phyloP scores from a whole-genome alignment of 164 flowering plant species.

The Nymphaea colorata region DNA sequence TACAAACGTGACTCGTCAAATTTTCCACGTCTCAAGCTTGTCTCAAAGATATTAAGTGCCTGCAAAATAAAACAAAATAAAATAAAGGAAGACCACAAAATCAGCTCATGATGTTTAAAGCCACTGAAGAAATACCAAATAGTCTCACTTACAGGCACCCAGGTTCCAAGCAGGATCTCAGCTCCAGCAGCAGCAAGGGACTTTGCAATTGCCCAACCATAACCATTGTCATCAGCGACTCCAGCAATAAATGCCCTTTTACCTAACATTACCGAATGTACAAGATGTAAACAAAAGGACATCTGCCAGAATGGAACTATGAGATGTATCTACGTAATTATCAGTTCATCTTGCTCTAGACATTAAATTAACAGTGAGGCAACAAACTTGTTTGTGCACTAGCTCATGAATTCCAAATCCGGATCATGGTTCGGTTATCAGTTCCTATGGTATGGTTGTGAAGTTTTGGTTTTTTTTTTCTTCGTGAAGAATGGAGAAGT shows the following conservation, averaged over 20 bases:
- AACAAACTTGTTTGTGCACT: neutral
- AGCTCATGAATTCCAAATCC: neutral
- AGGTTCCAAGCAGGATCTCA: conserved; percentile 91
- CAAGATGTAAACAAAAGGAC: neutral
- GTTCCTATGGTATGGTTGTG: neutral
- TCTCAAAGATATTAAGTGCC: conserved; percentile 92
- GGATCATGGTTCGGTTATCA: neutral
- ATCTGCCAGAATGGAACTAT: neutral
- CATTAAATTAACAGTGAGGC: neutral
- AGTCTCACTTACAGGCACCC: conserved; percentile 84
- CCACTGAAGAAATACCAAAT: neutral
- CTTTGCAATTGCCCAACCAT: conserved; percentile 99
- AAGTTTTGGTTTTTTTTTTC: neutral
- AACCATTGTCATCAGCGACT: conserved; percentile 93
- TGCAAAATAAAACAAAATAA: conserved; percentile 11
- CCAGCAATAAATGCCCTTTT: conserved; percentile 97
- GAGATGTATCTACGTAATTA: neutral
- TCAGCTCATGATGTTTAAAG: too few species aligned
- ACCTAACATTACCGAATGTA: conserved; percentile 28
- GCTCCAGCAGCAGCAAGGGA: conserved; percentile 99
- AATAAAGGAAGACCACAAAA: neutral
- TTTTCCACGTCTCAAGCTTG: conserved; percentile 86
- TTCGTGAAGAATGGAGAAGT: too few species aligned
- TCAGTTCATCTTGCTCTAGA: too few species aligned
- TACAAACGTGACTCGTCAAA: conserved; percentile 90